Base-by-base conservation (phyloP, 352 stramenopile species). In the Blastocystis sp. region DNA sequence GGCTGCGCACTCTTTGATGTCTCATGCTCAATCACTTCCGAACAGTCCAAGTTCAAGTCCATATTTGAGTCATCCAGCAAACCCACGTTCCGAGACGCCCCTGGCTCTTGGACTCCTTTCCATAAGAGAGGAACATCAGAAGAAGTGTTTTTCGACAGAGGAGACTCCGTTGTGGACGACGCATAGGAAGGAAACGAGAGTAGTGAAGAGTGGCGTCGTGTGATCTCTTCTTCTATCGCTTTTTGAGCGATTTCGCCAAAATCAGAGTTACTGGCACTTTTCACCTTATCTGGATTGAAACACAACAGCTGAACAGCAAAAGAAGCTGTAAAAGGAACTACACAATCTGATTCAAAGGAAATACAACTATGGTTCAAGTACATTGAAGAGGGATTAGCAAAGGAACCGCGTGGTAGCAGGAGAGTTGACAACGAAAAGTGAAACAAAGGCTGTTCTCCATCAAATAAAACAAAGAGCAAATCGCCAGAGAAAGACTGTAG, bases 361-460 rank as follows among this genome's bases (percentile, higher is more conserved):
- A 85, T 43, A 37, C 73, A 85, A 2, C 45, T n/a, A 43, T 47
- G 30, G 37, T 85, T 85, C n/a, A 85, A 55, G 45, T 85, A 85
- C 43, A 85, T 18, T 13, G 50, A 53, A 18, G 73, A 85, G 30
- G 73, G 73, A n/a, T 66, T 41, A 16, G 6, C 2, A 1, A 45
- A 8, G 4, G 34, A 68, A 8, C 73, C 73, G 6, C 55, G 73
- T n/a, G 73, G 73, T n/a, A 65, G 41, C 3, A 85, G 50, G n/a
- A 85, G 53, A 9, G 73, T 85, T 5, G 43, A 66, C 8, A 85
- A 13, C 16, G 73, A 85, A 37, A 85, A 85, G 73, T 85, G 73
- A 26, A 85, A 47, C 16, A 85, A 43, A 7, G 73, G 47, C 50
- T 85, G 16, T 11, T 85, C n/a, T 20, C 41, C 34, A 34, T 68